phyloP scores from a whole-genome alignment of 306 rosid genomes.

The Cyamopsis tetragonoloba region DNA sequence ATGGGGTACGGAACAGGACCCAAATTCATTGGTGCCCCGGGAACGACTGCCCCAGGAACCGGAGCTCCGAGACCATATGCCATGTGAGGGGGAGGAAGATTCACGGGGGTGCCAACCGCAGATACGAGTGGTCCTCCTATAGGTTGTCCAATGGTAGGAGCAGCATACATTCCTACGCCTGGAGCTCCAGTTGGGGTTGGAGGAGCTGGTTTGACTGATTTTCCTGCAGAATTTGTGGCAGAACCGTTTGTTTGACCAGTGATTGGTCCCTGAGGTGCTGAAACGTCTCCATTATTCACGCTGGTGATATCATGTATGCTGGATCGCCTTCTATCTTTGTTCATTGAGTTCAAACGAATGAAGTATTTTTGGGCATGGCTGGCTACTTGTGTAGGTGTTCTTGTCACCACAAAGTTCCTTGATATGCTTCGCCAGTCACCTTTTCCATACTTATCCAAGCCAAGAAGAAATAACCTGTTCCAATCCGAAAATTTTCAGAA shows the following conservation, averaged over 20 bases:
- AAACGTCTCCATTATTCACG: constrained; percentile 55
- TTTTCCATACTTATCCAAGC: constrained; percentile 78
- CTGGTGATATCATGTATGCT: constrained; percentile 88
- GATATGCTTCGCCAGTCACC: constrained; percentile 96
- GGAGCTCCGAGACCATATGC: constrained; percentile 61
- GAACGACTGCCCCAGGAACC: constrained; percentile 48
- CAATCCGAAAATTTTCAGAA: not conserved
- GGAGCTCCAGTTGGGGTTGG: constrained; percentile 44
- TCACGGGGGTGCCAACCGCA: constrained; percentile 75
- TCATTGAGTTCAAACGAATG: constrained; percentile 77
- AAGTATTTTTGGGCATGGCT: constrained; percentile 92
- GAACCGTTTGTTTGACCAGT: constrained; percentile 66
- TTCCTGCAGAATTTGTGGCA: constrained; percentile 43
- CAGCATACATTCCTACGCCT: constrained; percentile 50
- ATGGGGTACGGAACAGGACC: constrained; percentile 59
- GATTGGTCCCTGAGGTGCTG: constrained; percentile 62
- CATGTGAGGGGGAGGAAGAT: constrained; percentile 51
- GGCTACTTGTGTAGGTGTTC: constrained; percentile 93
- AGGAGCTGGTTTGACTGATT: constrained; percentile 48
- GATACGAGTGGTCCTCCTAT: constrained; percentile 77
- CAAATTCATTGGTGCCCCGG: constrained; percentile 67
- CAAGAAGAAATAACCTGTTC: constrained; percentile 77
- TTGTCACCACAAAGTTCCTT: constrained; percentile 75
- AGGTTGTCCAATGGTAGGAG: constrained; percentile 71
- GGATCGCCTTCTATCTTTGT: constrained; percentile 82